Evolutionary conservation across 1,139 yeast species (phyloP).

Genomic region (Hyphopichia burtonii): DNA sequence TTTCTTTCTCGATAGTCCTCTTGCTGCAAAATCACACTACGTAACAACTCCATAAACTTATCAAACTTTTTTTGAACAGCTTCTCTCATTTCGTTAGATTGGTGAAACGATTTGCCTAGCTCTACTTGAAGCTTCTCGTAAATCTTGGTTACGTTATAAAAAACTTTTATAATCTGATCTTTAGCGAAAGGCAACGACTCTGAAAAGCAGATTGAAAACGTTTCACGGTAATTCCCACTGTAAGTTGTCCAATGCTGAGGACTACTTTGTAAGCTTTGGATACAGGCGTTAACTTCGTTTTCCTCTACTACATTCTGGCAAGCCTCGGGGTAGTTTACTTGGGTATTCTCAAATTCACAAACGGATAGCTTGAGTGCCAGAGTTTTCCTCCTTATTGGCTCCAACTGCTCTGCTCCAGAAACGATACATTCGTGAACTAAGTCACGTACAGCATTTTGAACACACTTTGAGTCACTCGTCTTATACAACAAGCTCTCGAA

Average conservation of each 20-base stretch:
- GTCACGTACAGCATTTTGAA: conserved; percentile 23
- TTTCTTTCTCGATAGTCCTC: background rate
- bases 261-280: conserved; percentile 36
- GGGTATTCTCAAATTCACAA: conserved; percentile 54
- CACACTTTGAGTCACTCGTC: conserved; percentile 16
- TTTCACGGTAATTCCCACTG: conserved; percentile 54
- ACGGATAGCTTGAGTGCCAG: conserved; percentile 51
- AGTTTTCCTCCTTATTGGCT: conserved; percentile 25
- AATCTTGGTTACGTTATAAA: conserved; percentile 44
- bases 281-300: conserved; percentile 29
- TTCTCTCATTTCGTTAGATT: conserved; percentile 8
- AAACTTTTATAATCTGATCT: conserved; percentile 46
- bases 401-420: conserved; percentile 32
- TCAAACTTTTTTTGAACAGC: conserved; percentile 6
- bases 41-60: conserved; percentile 1
- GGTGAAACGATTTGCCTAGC: conserved; percentile 13
- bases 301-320: conserved; percentile 21
- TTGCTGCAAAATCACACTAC: background rate
- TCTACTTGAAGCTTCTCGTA: conserved; percentile 22
- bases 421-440: conserved; percentile 27
- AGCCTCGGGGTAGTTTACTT: conserved; percentile 30
- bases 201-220: conserved; percentile 49
- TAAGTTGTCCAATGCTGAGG: conserved; percentile 64
- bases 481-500: background rate
- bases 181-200: conserved; percentile 52